phyloP scores from a whole-genome alignment of 768 basidiomycete genomes.

The Botryobasidium botryosum region DNA sequence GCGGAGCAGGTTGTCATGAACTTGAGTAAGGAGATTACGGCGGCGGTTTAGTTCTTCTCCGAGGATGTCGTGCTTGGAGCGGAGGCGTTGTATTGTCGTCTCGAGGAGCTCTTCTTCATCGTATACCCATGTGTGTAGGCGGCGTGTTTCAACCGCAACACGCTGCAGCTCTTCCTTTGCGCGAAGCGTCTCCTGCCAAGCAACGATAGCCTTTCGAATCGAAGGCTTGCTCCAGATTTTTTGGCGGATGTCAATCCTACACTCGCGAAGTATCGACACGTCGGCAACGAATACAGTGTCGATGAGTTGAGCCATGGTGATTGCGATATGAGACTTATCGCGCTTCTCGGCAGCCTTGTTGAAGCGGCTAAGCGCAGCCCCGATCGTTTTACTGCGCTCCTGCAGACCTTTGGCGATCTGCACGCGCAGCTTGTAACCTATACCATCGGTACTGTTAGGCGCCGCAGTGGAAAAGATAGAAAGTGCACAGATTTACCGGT shows the following conservation, averaged over 20 bases:
- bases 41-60: no score
- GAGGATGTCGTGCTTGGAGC: no score
- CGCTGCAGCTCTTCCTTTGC: neutral
- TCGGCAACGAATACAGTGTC: slow-evolving; percentile 19
- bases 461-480: no score
- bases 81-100: neutral
- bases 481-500: slow-evolving; percentile 3
- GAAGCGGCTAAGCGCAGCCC: slow-evolving; percentile 18
- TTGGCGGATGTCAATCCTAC: slow-evolving; percentile 15
- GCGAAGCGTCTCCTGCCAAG: neutral
- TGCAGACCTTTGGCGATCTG: slow-evolving; percentile 21
- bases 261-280: slow-evolving; percentile 18
- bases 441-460: no score
- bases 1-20: no score
- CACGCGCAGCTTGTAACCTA: slow-evolving; percentile 19
- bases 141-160: neutral
- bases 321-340: slow-evolving; percentile 13
- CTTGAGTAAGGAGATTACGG: no score
- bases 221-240: slow-evolving; percentile 21
- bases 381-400: slow-evolving; percentile 15
- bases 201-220: slow-evolving; percentile 16
- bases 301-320: slow-evolving; percentile 17
- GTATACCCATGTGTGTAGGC: neutral
- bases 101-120: neutral
- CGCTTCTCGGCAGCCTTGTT: slow-evolving; percentile 18